phyloP scores from a whole-genome alignment of 805 yeast species.

The Spathaspora arborariae region DNA sequence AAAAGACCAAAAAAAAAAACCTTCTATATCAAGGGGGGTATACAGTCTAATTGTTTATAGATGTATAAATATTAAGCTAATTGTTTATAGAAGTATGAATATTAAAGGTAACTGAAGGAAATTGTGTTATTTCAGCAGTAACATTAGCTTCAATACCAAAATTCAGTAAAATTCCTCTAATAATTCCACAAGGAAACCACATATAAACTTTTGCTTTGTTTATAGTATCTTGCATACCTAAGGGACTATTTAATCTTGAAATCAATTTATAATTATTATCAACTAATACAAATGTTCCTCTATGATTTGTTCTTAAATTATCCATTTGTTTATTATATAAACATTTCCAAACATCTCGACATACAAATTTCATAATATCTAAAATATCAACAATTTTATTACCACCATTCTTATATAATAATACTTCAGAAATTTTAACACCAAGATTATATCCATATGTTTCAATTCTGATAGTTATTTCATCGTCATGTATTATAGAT shows the following conservation, averaged over 20 bases:
- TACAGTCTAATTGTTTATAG: too few relatives aligned
- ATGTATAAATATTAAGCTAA: constrained; percentile 13
- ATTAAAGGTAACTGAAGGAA: constrained; percentile 71
- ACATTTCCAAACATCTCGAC: constrained; percentile 86
- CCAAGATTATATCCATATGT: constrained; percentile 71
- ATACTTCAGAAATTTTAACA: constrained; percentile 46
- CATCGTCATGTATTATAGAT: constrained; percentile 38
- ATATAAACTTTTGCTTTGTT: constrained; percentile 46
- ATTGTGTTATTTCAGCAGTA: constrained; percentile 55
- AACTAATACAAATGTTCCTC: constrained; percentile 76
- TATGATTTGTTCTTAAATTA: constrained; percentile 85
- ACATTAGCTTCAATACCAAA: constrained; percentile 68
- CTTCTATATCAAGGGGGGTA: neutral
- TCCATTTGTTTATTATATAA: constrained; percentile 86
- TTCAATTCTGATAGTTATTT: constrained; percentile 58
- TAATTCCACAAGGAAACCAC: constrained; percentile 74
- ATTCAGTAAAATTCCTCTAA: constrained; percentile 66
- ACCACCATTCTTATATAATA: constrained; percentile 36
- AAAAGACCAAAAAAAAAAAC: neutral
- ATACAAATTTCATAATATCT: constrained; percentile 86
- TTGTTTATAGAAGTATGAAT: constrained; percentile 53
- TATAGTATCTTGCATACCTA: constrained; percentile 42
- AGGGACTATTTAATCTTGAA: constrained; percentile 44
- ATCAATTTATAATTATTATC: constrained; percentile 63
- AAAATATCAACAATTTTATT: constrained; percentile 54